phyloP scores from a whole-genome alignment of 2,329 filamentous ascomycete genomes.

The Sarocladium oryzae region DNA sequence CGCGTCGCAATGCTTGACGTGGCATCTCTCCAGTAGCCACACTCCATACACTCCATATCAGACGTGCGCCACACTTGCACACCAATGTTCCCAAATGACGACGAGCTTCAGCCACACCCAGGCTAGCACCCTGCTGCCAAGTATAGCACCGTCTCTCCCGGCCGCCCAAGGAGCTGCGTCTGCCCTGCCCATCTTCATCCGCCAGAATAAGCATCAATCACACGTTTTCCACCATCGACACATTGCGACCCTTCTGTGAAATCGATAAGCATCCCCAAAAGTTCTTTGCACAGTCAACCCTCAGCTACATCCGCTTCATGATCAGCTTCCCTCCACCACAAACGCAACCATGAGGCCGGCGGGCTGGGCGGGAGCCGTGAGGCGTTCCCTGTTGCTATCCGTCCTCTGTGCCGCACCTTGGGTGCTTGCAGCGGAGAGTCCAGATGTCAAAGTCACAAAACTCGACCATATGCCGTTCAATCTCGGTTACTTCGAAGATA shows the following conservation, averaged over 20 bases:
- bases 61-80: no score
- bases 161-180: constrained; percentile 3
- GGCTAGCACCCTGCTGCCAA: neutral
- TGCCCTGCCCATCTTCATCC: constrained; percentile 2
- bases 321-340: constrained; percentile 23
- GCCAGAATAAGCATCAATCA: neutral
- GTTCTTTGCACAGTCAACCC: neutral
- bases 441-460: constrained; percentile 55
- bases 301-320: constrained; percentile 32
- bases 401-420: constrained; percentile 22
- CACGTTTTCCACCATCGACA: neutral
- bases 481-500: constrained; percentile 87
- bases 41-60: no score
- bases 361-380: constrained; percentile 40
- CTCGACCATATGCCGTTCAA: constrained; percentile 62
- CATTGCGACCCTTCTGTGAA: neutral
- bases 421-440: constrained; percentile 53
- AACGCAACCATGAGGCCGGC: constrained; percentile 49
- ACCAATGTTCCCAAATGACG: no score
- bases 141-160: constrained; percentile 2
- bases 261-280: neutral
- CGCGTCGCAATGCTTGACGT: constrained; percentile 7
- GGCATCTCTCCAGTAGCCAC: constrained; percentile 7
- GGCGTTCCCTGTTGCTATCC: constrained; percentile 47
- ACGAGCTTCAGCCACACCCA: constrained; percentile 5